Percentiles rank a stretch among this genome's conserved stretches.
phyloP scores from a whole-genome alignment of 73 alveolate species.

The Uronychia binucleata region DNA sequence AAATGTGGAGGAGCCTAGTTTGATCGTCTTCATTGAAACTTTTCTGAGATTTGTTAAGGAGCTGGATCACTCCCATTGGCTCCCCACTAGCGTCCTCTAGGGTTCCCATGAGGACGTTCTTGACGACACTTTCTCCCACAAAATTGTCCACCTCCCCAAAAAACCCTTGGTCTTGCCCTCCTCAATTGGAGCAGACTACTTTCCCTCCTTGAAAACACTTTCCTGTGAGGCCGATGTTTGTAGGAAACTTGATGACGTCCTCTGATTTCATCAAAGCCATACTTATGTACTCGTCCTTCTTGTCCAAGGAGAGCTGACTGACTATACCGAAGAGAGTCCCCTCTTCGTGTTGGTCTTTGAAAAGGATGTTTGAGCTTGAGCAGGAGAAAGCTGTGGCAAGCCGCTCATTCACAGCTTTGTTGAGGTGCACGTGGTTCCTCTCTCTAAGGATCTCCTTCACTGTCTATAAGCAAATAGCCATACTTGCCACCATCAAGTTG shows the following conservation, averaged over 20 bases:
- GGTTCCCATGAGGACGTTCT: neutral
- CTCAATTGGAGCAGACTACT: neutral
- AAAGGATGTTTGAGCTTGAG: neutral
- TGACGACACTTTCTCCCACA: neutral
- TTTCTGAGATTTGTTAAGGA: neutral
- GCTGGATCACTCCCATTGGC: neutral
- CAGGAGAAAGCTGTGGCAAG: neutral
- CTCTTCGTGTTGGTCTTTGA: neutral
- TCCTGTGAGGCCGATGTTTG: neutral
- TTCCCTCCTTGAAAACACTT: neutral
- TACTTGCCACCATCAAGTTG: neutral
- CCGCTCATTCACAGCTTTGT: neutral
- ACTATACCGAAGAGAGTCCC: neutral
- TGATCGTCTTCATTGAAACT: neutral
- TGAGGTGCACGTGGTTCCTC: neutral
- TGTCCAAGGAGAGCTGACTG: neutral
- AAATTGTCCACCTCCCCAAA: neutral
- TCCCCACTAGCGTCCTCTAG: neutral
- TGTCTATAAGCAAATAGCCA: neutral
- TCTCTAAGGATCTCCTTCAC: neutral
- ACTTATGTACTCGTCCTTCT: neutral
- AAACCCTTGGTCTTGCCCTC: neutral
- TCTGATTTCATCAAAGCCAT: neutral
- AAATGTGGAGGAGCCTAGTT: neutral
- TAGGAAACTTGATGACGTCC: neutral